Base-by-base conservation (phyloP, 768 basidiomycete species). In the Lyophyllum decastes region DNA sequence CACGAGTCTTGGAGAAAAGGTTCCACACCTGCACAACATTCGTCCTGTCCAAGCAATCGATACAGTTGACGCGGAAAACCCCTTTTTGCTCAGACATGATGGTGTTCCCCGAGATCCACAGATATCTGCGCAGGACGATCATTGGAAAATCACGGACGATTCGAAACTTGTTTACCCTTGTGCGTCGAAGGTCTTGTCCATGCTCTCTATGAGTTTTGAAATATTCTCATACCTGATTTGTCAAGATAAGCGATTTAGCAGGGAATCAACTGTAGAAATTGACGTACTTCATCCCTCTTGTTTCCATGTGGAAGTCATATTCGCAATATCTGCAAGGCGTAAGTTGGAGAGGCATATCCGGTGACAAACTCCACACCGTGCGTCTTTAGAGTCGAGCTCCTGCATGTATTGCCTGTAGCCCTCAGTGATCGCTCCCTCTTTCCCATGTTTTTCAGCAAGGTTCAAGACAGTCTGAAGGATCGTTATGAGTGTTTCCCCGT, bases 231-330 rank as follows among this genome's bases (percentile, higher is more conserved):
- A 95, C 70, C 90, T 90, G 59, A 55, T 56, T 41, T 56, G 26
- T 41, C 7, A 16, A 19, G n/a, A 57, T 54, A 30, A 38, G 35
- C 34, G 25, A 51, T 17, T 21, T 22, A 26, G 57, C 16, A 1
- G 17, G 21, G n/a, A 26, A 30, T 21, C 27, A 35, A 44, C 34
- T 40, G 30, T 25, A 51, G 10, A 40, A 47, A 22, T 46, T 49
- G 52, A 72, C 82, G 54, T 59, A 93, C 89, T 92, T 93, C 96
- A 98, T 97, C 21, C 96, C 95, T 68, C 85, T 89, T 11, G 94
- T 96, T 71, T 97, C 94, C 2, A 77, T 82, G 72, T 98, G 96
- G 70, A 98, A 98, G 70, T 98, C 96, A 66, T 95, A 98, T 66
- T 87, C 89, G 60, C 77, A 74, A 64, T 93, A 94, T 60, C 90